These are phyloP conservation scores for Corniculantispora saksenae DNA, from an alignment of 2,329 filamentous ascomycete genomes.

Conservation along the genomic window DNA sequence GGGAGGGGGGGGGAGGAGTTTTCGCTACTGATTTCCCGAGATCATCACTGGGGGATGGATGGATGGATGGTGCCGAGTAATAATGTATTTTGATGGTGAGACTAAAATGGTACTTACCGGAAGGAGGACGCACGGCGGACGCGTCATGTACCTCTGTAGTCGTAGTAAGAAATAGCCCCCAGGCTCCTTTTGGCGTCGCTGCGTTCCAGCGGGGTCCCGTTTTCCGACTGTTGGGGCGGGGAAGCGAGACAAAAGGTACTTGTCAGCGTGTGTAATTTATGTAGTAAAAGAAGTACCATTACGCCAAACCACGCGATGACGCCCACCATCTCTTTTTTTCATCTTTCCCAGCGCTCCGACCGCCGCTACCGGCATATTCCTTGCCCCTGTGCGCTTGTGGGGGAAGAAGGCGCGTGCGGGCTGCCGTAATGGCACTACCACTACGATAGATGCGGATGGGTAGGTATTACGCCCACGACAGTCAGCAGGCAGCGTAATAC, in stretches of 20 bases:
- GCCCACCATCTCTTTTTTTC: too few relatives aligned
- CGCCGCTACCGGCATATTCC: not conserved
- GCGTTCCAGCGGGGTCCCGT: not conserved
- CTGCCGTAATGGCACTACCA: not conserved
- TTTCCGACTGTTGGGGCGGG: constrained; percentile 11
- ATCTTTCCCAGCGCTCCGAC: not conserved
- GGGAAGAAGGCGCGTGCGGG: not conserved
- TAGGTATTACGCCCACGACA: not conserved
- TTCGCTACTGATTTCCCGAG: too few relatives aligned
- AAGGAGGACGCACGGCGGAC: too few relatives aligned
- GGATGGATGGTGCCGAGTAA: too few relatives aligned
- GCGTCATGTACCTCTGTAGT: not conserved
- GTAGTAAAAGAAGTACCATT: not conserved
- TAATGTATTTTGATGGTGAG: too few relatives aligned
- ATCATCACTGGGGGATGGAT: too few relatives aligned
- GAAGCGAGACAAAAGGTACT: not conserved
- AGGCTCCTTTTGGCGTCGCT: not conserved
- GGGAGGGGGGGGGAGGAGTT: too few relatives aligned
- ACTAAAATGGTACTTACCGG: too few relatives aligned
- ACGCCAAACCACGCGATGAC: too few relatives aligned
- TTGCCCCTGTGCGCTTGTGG: not conserved
- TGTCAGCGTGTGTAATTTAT: not conserved
- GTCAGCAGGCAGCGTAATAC: not conserved
- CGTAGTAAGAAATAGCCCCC: too few relatives aligned
- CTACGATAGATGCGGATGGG: not conserved